Evolutionary conservation across 495 filamentous ascomycete species (phyloP).

Genomic region (Aspergillus ostianus): DNA sequence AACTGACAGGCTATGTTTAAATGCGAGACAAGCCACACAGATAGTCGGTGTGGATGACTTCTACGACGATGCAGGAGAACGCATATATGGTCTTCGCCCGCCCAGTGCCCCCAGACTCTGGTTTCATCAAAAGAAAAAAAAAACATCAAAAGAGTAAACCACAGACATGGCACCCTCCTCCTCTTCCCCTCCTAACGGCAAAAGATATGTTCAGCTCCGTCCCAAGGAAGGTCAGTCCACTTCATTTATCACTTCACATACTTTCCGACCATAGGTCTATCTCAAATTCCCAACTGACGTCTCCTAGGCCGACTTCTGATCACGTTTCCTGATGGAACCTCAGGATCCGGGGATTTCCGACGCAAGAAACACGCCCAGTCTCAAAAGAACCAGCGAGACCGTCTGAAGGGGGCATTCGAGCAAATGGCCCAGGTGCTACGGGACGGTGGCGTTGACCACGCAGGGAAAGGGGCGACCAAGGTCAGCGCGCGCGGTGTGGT

Average conservation of each 20-base stretch:
- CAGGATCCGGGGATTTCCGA: slow-evolving; percentile 11
- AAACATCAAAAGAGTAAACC: background rate
- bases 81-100: background rate
- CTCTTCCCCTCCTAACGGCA: background rate
- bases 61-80: background rate
- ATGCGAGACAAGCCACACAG: background rate
- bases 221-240: slow-evolving; percentile 4
- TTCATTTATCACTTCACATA: background rate
- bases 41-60: background rate
- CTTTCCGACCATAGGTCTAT: background rate
- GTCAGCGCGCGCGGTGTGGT: slow-evolving; percentile 3
- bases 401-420: slow-evolving; percentile 18
- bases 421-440: slow-evolving; percentile 17
- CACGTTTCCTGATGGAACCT: background rate
- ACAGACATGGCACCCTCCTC: background rate
- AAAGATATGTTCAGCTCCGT: slow-evolving; percentile 1
- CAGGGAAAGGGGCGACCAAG: slow-evolving; percentile 15
- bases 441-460: slow-evolving; percentile 9
- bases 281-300: background rate
- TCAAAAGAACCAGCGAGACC: slow-evolving; percentile 19
- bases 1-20: background rate
- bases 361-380: slow-evolving; percentile 17
- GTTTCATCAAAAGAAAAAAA: background rate
- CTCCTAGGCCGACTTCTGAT: slow-evolving; percentile 2
- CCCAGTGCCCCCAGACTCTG: no score